Conservation (phyloP, 805 yeast species). For the Peterozyma xylosa region DNA sequence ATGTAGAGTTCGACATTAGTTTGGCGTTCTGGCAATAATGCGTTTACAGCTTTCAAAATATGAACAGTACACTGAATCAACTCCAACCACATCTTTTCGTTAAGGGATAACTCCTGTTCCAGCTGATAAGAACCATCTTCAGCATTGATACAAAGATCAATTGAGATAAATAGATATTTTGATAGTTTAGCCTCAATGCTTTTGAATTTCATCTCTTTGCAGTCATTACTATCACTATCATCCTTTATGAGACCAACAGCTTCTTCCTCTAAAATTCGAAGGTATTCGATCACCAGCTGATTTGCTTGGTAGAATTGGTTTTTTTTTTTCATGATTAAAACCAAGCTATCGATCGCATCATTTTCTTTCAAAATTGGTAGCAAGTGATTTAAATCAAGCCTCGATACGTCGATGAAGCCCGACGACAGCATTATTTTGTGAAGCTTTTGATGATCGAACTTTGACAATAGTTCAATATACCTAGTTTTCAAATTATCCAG, state of each 20-base stretch:
- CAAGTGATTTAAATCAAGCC: slow-evolving; percentile 10
- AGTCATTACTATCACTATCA: neutral
- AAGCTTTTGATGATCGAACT: slow-evolving; percentile 12
- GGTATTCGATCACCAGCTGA: slow-evolving; percentile 14
- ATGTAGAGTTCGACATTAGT: slow-evolving; percentile 5
- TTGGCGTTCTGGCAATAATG: neutral
- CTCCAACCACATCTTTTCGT: slow-evolving; percentile 30
- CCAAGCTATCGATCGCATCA: slow-evolving; percentile 23
- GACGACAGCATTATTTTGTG: slow-evolving; percentile 9
- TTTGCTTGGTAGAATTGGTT: slow-evolving; percentile 24
- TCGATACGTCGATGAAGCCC: slow-evolving; percentile 5
- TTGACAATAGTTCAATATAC: slow-evolving; percentile 20
- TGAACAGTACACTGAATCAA: slow-evolving; percentile 31
- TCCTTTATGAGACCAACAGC: slow-evolving; percentile 15
- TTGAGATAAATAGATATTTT: slow-evolving; percentile 26
- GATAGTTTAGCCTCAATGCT: slow-evolving; percentile 23
- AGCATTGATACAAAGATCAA: slow-evolving; percentile 20
- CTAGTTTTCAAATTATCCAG: slow-evolving; percentile 11
- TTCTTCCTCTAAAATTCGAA: slow-evolving; percentile 12
- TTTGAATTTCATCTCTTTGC: slow-evolving; percentile 6
- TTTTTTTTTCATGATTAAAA: slow-evolving; percentile 20
- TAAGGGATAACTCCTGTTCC: slow-evolving; percentile 15
- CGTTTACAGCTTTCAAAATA: slow-evolving; percentile 21
- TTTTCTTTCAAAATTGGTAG: slow-evolving; percentile 16
- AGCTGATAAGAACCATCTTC: slow-evolving; percentile 13